Base-by-base conservation (phyloP, 768 basidiomycete species). In the Calvatia gigantea region DNA sequence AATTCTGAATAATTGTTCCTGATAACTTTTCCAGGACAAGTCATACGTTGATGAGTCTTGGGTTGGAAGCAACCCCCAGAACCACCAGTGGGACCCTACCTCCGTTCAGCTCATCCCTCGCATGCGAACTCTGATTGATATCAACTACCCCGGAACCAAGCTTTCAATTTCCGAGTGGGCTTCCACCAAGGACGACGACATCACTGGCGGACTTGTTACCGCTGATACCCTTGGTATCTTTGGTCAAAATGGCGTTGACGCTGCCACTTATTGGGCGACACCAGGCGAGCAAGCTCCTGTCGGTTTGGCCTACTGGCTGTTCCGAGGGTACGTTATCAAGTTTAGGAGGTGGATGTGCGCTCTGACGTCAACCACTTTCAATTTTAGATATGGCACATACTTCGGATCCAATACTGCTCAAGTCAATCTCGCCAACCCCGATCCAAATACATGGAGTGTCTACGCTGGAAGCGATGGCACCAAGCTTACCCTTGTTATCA, bases 301-400 rank as follows among this genome's bases (percentile, higher is more conserved):
- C 27, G 81, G 79, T 21, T 65, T 82, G 53, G 81, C 80, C 31
- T 83, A 75, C 62, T 83, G 81, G 81, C 68, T 83, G 5, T 83
- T 69, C 68, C 69, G 80, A 69, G 81, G 81, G 78, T 81, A 60
- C 15, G 70, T 56, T 27, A 19, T 37, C 29, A 6, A 8, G 21
- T 54, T 49, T 0, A n/a, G 29, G 1, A 28, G 14, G 35, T 41
- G 39, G 25, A 9, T 27, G n/a, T n/a, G n/a, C 32, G 11, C 27
- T n/a, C 43, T 47, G n/a, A n/a, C 46, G 17, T 28, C 51, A 15
- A 45, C 32, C 15, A 4, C n/a, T n/a, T n/a, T 31, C 25, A 21
- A 27, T 37, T 42, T 8, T 47, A 80, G 79, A 25, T 74, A 75
- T 55, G 80, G 79, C 11, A 72, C 70, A 0, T 67, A 65, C 61